A percentile compares a stretch with the other conserved stretches of the same genome.
phyloP scores from a whole-genome alignment of 768 basidiomycete species.

The Lactifluus piperatus region DNA sequence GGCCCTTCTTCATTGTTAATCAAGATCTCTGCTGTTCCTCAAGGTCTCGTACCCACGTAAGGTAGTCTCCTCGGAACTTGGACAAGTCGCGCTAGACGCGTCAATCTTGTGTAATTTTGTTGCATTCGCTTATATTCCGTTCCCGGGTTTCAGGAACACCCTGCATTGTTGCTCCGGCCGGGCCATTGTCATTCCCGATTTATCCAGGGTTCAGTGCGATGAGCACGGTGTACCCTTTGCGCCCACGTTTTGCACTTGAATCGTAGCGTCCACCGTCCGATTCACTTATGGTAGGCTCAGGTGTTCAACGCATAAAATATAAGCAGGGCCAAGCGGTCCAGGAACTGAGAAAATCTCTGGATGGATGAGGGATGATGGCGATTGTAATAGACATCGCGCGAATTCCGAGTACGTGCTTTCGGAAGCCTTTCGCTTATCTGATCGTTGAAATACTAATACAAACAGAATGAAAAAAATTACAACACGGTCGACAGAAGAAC shows the following conservation, averaged over 20 bases:
- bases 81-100: background rate
- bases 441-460: background rate
- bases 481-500: background rate
- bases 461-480: background rate
- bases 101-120: background rate
- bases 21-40: background rate
- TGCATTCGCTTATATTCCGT: background rate
- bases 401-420: background rate
- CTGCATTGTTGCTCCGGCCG: slow-evolving; percentile 2
- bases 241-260: background rate
- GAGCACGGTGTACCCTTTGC: background rate
- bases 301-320: background rate
- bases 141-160: background rate
- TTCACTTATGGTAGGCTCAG: background rate
- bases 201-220: background rate
- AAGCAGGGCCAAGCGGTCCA: background rate
- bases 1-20: background rate
- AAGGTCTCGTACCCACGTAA: background rate
- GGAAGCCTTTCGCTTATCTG: slow-evolving; percentile 13
- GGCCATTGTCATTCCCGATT: slow-evolving; percentile 2
- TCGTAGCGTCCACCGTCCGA: background rate
- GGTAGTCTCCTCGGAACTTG: background rate
- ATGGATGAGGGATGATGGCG: background rate
- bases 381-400: background rate
- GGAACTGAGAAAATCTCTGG: background rate